Conservation (phyloP, 768 basidiomycete species). For the Auricularia auricula-judae region DNA sequence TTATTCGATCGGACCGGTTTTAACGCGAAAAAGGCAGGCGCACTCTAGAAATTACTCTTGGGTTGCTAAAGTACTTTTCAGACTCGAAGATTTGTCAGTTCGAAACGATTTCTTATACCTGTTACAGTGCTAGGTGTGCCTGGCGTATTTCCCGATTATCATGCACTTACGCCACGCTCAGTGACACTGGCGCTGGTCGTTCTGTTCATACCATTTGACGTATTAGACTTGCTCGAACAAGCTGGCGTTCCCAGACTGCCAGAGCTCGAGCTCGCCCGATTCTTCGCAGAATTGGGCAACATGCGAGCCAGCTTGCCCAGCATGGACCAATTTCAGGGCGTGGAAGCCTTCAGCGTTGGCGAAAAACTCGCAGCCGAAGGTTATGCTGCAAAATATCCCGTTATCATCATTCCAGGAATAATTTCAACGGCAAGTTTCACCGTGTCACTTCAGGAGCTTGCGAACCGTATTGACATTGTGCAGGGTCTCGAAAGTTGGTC, state of each 20-base stretch:
- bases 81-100: neutral
- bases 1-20: neutral
- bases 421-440: conserved; percentile 60
- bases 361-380: conserved; percentile 15
- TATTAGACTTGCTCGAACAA: neutral
- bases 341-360: conserved; percentile 17
- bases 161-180: neutral
- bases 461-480: too few species aligned
- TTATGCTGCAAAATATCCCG: conserved; percentile 54
- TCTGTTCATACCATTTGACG: neutral
- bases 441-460: too few species aligned
- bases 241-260: neutral
- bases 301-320: conserved; percentile 10
- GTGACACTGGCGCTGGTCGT: neutral
- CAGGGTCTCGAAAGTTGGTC: conserved; percentile 91
- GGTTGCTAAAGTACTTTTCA: neutral
- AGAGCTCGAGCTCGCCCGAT: neutral
- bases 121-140: neutral
- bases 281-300: conserved; percentile 1
- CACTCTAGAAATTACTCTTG: neutral
- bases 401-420: conserved; percentile 82
- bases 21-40: neutral
- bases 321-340: conserved; percentile 10
- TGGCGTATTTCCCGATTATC: neutral
- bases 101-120: neutral